Evolutionary conservation across 768 basidiomycete species (phyloP).

Genomic region (Amylocystis lapponica): DNA sequence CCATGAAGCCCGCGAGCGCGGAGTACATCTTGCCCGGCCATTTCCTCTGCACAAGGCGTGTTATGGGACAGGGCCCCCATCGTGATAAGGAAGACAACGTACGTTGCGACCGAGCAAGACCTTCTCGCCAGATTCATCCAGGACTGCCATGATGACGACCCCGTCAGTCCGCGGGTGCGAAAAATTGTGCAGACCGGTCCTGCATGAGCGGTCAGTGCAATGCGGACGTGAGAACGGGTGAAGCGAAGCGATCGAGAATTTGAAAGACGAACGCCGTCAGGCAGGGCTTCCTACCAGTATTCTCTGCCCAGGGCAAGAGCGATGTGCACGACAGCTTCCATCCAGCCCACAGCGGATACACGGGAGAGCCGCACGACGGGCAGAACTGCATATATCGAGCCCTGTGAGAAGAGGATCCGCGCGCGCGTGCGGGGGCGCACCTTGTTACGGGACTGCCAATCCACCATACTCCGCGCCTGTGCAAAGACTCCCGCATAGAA

Average conservation of each 20-base stretch:
- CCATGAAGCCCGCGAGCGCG: slow-evolving; percentile 89
- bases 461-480: slow-evolving; percentile 72
- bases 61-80: no score
- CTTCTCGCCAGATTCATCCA: slow-evolving; percentile 75
- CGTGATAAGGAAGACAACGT: slow-evolving; percentile 21
- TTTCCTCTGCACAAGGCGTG: slow-evolving; percentile 39
- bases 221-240: no score
- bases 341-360: slow-evolving; percentile 88
- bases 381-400: slow-evolving; percentile 62
- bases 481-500: slow-evolving; percentile 77
- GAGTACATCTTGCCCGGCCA: slow-evolving; percentile 68
- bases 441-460: slow-evolving; percentile 92
- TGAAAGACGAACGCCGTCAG: slow-evolving; percentile 51
- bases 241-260: neutral
- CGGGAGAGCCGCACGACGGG: slow-evolving; percentile 74
- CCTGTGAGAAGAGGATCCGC: neutral
- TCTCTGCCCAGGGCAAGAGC: slow-evolving; percentile 69
- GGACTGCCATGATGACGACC: slow-evolving; percentile 87
- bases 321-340: slow-evolving; percentile 89
- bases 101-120: slow-evolving; percentile 86
- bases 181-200: slow-evolving; percentile 86
- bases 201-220: slow-evolving; percentile 22
- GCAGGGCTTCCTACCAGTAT: slow-evolving; percentile 59
- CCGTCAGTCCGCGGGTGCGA: slow-evolving; percentile 77
- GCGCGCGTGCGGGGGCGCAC: slow-evolving; percentile 29